Evolutionary conservation across 1,284 basidiomycete species (phyloP).

Genomic region (Malassezia psittaci): DNA sequence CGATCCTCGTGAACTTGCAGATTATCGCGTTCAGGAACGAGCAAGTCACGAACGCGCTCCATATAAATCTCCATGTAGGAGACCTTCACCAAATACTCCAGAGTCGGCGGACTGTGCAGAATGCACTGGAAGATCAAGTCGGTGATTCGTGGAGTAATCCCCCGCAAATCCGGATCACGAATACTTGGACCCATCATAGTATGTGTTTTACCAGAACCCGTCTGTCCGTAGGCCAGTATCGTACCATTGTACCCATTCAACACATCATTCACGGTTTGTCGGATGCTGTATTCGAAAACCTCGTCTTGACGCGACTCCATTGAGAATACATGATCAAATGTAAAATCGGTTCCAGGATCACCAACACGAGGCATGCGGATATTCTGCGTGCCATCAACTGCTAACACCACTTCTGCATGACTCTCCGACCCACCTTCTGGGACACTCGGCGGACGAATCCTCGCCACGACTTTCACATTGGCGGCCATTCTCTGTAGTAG

Average conservation of each 20-base stretch:
- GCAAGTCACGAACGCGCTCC: conserved; percentile 86
- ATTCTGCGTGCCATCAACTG: conserved; percentile 3
- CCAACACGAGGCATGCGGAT: conserved; percentile 10
- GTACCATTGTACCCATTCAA: conserved; percentile 92
- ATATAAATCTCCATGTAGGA: conserved; percentile 99
- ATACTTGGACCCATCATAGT: conserved; percentile 71
- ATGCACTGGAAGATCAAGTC: conserved; percentile 99
- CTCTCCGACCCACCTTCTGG: not conserved
- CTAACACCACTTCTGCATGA: conserved; percentile 9
- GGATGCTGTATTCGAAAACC: conserved; percentile 97
- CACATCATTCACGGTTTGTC: conserved; percentile 72
- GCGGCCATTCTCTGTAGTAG: conserved; percentile 10
- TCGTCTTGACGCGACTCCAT: conserved; percentile 83
- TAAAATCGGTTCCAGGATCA: conserved; percentile 54
- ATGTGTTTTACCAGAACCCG: conserved; percentile 58
- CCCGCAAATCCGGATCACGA: conserved; percentile 64
- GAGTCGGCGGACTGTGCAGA: conserved; percentile 80
- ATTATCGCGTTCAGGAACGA: conserved; percentile 96
- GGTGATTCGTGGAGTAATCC: conserved; percentile 95
- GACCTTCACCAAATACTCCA: conserved; percentile 98
- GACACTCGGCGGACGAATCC: conserved; percentile 11
- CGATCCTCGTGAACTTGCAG: conserved; percentile 98
- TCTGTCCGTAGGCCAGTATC: conserved; percentile 92
- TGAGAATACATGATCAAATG: conserved; percentile 91
- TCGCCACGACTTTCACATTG: conserved; percentile 16